These are phyloP conservation scores for Aquilaria agallochum DNA, from an alignment of 441 rosid species.

Conservation along the genomic window DNA sequence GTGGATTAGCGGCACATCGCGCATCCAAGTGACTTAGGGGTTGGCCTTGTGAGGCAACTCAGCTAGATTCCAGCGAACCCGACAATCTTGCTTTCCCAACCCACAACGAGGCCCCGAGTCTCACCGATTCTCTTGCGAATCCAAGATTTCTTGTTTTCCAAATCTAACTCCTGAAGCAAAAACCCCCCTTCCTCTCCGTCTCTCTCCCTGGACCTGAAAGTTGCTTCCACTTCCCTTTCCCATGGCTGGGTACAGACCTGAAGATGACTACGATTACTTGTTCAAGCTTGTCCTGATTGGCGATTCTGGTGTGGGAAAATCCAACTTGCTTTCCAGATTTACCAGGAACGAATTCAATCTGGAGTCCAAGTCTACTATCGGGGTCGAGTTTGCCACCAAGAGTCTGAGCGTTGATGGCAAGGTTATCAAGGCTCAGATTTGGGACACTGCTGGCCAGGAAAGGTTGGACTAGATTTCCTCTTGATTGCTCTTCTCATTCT, in stretches of 20 bases:
- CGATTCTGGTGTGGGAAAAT: conserved; percentile 59
- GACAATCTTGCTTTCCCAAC: not conserved
- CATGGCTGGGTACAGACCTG: conserved; percentile 45
- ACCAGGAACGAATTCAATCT: conserved; percentile 56
- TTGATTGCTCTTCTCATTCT: not conserved
- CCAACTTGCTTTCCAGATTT: conserved; percentile 51
- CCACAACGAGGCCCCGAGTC: no score
- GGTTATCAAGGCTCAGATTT: conserved; percentile 67
- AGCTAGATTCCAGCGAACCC: conserved; percentile 4
- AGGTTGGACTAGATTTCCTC: conserved; percentile 22
- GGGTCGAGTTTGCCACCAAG: conserved; percentile 60
- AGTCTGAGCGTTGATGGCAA: conserved; percentile 40
- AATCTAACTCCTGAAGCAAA: not conserved
- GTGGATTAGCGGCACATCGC: no score
- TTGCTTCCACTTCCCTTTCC: not conserved
- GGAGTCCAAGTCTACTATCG: conserved; percentile 69
- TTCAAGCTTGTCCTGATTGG: conserved; percentile 64
- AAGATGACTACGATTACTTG: conserved; percentile 57
- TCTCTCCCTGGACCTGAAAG: no score
- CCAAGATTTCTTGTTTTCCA: not conserved
- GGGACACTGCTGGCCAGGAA: conserved; percentile 77
- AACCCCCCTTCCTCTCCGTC: not conserved
- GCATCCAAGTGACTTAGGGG: no score
- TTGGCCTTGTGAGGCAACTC: not conserved
- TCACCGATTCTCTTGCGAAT: no score